Evolutionary conservation across 345 rosid species (phyloP), one percentile per base, ranked within the genome.

Genomic region (Dovyalis caffra): DNA sequence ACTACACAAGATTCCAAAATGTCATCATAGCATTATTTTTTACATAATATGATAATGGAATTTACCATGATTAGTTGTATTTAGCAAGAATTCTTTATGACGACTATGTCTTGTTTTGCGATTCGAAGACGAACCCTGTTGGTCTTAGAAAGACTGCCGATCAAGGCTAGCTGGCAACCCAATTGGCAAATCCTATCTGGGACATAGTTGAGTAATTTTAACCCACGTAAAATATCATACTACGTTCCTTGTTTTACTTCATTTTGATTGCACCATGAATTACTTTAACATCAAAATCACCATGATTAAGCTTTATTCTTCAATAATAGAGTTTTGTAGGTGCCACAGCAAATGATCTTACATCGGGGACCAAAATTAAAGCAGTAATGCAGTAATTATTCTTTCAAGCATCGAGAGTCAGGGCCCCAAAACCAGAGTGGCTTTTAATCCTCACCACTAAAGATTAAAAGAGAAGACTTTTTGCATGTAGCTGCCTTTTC

Each of bases 111-210:
- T 7, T 66, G 69, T 35, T 29, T 18, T 16, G 31, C 4, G 49
- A 66, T 66, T 66, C 32, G 28, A 65, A 28, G 69, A 65, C 49
- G 34, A 65, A 37, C 47, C 20, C 69, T 1, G n/a, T n/a, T n/a
- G n/a, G n/a, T n/a, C 11, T 23, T 38, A 12, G 8, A 4, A n/a
- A 21, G 40, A 51, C 32, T 29, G 7, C 73, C 29, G 5, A 65
- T 12, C 34, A 35, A 57, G 11, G 45, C 45, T 26, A 69, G 73
- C 63, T 69, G 63, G 73, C 73, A 49, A 32, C 43, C 37, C 72
- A 21, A 15, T 31, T 28, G 5, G 20, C 18, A 28, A 28, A 18
- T 28, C n/a, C 28, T 68, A 35, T 12, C 2, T 8, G 8, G 14
- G 23, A 23, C 28, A 15, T 45, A 26, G 28, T 7, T 47, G 37